Base-by-base conservation (phyloP, 2,329 filamentous ascomycete species). In the Mycosphaerella sp. region DNA sequence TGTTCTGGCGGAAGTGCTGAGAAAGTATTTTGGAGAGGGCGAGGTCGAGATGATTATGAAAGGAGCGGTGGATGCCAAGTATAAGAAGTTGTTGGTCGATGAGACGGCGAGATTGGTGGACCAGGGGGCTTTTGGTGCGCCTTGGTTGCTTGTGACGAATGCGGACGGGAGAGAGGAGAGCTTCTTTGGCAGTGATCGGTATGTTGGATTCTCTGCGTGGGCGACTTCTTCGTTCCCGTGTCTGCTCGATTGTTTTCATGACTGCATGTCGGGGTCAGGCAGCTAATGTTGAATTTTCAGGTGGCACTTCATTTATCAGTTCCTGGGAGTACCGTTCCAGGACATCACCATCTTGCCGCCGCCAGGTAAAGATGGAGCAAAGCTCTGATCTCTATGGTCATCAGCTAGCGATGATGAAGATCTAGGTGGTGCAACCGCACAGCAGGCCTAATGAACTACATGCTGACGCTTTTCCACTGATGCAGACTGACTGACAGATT, bases 111-210 rank as follows among this genome's bases (percentile, higher is more conserved):
- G 26, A 47, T 48, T 61, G 42, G 59, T 63, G 12, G 78, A 80
- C 38, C 74, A 73, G 47, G 87, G 87, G 0, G 87, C 87, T 0
- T 92, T 87, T 69, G 88, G 88, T 0, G 81, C 82, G 47, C 88
- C 88, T 1, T 92, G 87, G 87, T 75, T 87, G 56, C 84, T 82
- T 78, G 86, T 83, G 2, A 77, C 74, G 14, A 81, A 85, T 62
- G 67, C 65, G 1, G 68, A 78, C 57, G 84, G 84, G 0, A 69
- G 76, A 53, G 76, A 76, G 46, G 83, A 87, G 72, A 80, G 84
- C 0, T 89, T 90, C 67, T 91, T 91, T 70, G 87, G 87, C 2
- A 89, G 85, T 70, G 87, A 91, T 71, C 51, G 62, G 55, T 53
- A 21, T 53, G 56, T 47, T 41, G 10, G 31, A 14, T 9, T 26